Percentiles rank a stretch among this genome's conserved stretches.
Conservation (phyloP, 257 asterid species). For the Echites panduratus region DNA sequence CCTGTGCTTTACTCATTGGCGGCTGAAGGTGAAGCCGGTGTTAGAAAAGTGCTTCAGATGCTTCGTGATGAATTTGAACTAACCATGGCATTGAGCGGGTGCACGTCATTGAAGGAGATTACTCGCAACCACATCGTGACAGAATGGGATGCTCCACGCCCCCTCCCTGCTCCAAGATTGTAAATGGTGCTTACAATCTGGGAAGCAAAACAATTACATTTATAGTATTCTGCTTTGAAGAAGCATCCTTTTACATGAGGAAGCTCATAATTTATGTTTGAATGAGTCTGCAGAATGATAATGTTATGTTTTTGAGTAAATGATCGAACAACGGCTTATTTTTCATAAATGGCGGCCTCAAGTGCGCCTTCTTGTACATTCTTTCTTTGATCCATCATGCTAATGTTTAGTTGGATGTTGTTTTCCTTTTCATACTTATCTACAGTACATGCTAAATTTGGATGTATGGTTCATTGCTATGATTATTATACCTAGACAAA, state of each 20-base stretch:
- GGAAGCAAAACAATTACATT: background rate
- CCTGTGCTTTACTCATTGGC: slow-evolving; percentile 92
- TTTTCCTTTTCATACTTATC: background rate
- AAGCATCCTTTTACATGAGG: slow-evolving; percentile 17
- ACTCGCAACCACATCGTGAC: slow-evolving; percentile 74
- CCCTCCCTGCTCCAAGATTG: slow-evolving; percentile 54
- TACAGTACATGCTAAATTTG: background rate
- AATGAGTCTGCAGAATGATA: slow-evolving; percentile 17
- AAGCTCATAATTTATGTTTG: slow-evolving; percentile 24
- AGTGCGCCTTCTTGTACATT: slow-evolving; percentile 24
- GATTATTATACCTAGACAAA: background rate
- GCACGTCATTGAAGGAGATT: slow-evolving; percentile 68
- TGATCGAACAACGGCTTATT: slow-evolving; percentile 26
- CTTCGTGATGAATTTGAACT: slow-evolving; percentile 84
- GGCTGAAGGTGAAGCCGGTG: slow-evolving; percentile 86
- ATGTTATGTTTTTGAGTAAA: slow-evolving; percentile 19
- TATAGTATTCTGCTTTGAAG: slow-evolving; percentile 17
- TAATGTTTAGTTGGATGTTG: background rate
- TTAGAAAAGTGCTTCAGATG: slow-evolving; percentile 84
- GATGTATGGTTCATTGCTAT: background rate
- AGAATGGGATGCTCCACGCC: slow-evolving; percentile 66
- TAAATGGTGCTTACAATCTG: slow-evolving; percentile 20
- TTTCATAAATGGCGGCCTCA: slow-evolving; percentile 19
- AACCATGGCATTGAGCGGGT: slow-evolving; percentile 92
- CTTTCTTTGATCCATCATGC: slow-evolving; percentile 4